Evolutionary conservation across 1,284 basidiomycete species (phyloP).

Genomic region (Wolfiporia cocos): DNA sequence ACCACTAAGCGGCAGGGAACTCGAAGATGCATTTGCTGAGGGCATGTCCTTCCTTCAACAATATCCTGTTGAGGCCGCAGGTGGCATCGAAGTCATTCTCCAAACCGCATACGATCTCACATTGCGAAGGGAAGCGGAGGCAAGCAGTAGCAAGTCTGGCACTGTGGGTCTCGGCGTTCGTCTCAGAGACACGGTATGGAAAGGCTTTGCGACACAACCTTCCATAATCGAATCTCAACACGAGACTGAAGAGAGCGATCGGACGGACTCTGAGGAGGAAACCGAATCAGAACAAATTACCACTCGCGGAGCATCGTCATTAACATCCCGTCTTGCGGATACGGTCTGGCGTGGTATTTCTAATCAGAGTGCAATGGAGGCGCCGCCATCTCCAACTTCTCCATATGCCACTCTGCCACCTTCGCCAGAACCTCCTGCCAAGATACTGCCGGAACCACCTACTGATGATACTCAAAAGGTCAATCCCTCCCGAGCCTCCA

Average conservation of each 20-base stretch:
- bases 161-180: constrained; percentile 45
- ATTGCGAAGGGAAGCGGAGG: constrained; percentile 39
- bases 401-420: constrained; percentile 26
- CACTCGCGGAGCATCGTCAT: constrained; percentile 23
- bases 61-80: constrained; percentile 57
- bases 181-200: constrained; percentile 61
- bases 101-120: constrained; percentile 60
- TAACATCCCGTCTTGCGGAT: constrained; percentile 51
- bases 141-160: constrained; percentile 20
- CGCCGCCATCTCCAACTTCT: constrained; percentile 34
- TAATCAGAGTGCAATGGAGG: constrained; percentile 67
- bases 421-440: constrained; percentile 17
- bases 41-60: constrained; percentile 55
- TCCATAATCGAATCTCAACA: constrained; percentile 17
- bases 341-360: constrained; percentile 71
- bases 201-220: constrained; percentile 50
- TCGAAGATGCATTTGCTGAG: constrained; percentile 60
- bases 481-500: constrained; percentile 20
- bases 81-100: constrained; percentile 65
- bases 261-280: constrained; percentile 23
- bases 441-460: constrained; percentile 6
- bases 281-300: constrained; percentile 34
- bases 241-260: constrained; percentile 28
- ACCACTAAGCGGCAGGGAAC: constrained; percentile 45
- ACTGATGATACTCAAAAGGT: constrained; percentile 13